Conservation (phyloP, 345 rosid genomes). For the Aegle marmelos region DNA sequence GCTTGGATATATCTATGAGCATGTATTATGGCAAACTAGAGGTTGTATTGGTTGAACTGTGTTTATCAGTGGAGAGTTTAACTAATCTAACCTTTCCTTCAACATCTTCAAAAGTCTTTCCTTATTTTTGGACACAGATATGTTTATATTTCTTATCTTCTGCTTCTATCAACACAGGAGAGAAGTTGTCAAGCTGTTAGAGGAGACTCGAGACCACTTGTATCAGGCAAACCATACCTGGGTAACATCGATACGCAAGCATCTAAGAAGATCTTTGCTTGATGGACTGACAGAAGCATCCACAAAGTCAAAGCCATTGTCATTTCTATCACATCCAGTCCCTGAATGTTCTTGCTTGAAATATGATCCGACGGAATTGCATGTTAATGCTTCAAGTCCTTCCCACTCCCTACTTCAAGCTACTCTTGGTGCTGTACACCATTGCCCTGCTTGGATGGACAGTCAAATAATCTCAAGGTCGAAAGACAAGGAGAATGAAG, state of each 20-base stretch:
- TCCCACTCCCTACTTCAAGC: conserved; percentile 35
- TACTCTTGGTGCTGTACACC: conserved; percentile 51
- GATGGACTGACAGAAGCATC: conserved; percentile 67
- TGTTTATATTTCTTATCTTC: neutral
- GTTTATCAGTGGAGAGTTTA: neutral
- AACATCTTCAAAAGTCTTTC: neutral
- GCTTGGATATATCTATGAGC: neutral
- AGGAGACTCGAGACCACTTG: conserved; percentile 56
- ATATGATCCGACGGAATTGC: conserved; percentile 16
- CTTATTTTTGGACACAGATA: neutral
- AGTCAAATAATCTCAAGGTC: conserved; percentile 26
- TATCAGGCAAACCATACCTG: conserved; percentile 85
- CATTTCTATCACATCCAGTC: conserved; percentile 80
- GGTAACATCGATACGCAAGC: conserved; percentile 68
- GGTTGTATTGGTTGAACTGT: neutral
- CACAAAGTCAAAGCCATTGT: conserved; percentile 41
- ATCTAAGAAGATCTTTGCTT: conserved; percentile 60
- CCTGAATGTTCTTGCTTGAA: conserved; percentile 86
- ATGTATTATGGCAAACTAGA: neutral
- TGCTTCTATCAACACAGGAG: conserved; percentile 42
- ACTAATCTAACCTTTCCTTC: neutral
- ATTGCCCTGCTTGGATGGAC: conserved; percentile 83
- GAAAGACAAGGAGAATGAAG: conserved; percentile 70
- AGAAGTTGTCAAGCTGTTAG: conserved; percentile 59
- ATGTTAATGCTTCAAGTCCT: conserved; percentile 31